phyloP scores from a whole-genome alignment of 345 rosid species.

The Camelina hispida region DNA sequence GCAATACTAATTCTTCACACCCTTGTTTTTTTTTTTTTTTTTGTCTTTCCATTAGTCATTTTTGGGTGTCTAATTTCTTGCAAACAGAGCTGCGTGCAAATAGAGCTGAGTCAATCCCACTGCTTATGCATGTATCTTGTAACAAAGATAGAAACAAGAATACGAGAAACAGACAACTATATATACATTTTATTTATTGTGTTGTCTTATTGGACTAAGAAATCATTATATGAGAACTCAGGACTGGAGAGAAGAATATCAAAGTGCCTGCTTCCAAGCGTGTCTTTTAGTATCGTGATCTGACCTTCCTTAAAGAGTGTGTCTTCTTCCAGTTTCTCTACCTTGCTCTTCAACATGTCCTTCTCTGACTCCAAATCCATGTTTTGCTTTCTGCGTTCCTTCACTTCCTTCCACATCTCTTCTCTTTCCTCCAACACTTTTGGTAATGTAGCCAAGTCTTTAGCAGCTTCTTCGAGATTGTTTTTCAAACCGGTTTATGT shows the following conservation, averaged over 20 bases:
- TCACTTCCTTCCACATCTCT: conserved; percentile 76
- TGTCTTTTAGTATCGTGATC: conserved; percentile 82
- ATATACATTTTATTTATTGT: conserved; percentile 15
- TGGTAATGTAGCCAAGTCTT: conserved; percentile 64
- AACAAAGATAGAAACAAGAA: conserved; percentile 13
- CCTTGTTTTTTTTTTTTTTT: too few species aligned
- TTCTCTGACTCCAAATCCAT: conserved; percentile 79
- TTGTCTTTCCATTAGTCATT: too few species aligned
- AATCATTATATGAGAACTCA: conserved; percentile 47
- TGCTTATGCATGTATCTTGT: too few species aligned
- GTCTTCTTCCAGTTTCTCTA: conserved; percentile 83
- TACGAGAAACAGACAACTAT: conserved; percentile 7
- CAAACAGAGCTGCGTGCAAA: too few species aligned
- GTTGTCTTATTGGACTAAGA: conserved; percentile 33
- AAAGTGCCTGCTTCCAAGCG: conserved; percentile 57
- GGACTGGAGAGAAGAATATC: conserved; percentile 71
- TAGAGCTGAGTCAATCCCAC: too few species aligned
- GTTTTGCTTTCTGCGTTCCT: conserved; percentile 68
- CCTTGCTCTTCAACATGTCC: conserved; percentile 68
- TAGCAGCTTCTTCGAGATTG: conserved; percentile 63
- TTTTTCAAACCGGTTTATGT: conserved; percentile 51
- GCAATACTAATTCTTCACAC: too few species aligned
- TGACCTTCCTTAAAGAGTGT: conserved; percentile 86
- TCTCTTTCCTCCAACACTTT: conserved; percentile 87
- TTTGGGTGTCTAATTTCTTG: too few species aligned